These are phyloP conservation scores for Camellia oleifera DNA, from an alignment of 179 eudicot genomes.

Conservation along the genomic window DNA sequence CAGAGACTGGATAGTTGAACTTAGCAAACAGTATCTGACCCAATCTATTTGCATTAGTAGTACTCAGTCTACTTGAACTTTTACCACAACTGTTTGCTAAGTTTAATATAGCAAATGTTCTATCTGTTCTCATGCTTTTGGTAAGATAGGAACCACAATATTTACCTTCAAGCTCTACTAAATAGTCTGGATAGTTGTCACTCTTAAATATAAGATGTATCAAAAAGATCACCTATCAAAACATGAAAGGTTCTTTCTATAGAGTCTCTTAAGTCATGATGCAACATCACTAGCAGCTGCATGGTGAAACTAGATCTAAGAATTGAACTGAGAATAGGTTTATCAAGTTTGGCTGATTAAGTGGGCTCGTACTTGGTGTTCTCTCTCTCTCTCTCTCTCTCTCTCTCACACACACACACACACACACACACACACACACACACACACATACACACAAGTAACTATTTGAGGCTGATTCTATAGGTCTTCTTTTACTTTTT, in stretches of 20 bases:
- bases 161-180: background rate
- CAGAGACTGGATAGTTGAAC: too few species aligned
- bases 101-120: background rate
- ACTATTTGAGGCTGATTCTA: background rate
- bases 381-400: background rate
- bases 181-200: background rate
- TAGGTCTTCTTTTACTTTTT: background rate
- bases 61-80: too few species aligned
- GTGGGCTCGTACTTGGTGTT: background rate
- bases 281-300: background rate
- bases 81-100: background rate
- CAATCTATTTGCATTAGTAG: too few species aligned
- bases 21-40: too few species aligned
- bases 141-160: background rate
- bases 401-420: background rate
- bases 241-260: background rate
- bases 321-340: background rate
- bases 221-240: too few species aligned
- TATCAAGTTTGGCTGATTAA: background rate
- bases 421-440: too few species aligned
- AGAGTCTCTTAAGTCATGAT: background rate
- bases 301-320: background rate
- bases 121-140: background rate
- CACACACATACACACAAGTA: too few species aligned
- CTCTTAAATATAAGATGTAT: too few species aligned